These are phyloP conservation scores for Monotropa hypopitys DNA, from an alignment of 179 eudicot genomes.

Conservation along the genomic window DNA sequence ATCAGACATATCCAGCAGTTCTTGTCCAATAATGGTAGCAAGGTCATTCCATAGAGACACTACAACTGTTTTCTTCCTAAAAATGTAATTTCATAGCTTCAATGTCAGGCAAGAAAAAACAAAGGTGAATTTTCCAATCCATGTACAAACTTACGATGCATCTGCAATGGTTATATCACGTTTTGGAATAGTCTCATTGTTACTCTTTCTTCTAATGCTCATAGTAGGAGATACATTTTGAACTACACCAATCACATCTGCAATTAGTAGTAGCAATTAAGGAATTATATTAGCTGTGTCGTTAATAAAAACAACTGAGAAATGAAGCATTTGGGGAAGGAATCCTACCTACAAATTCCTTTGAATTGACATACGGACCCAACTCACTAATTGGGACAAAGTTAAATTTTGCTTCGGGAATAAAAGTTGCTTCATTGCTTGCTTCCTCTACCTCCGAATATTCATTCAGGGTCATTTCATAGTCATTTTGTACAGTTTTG, in stretches of 20 bases:
- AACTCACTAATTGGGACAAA: conserved; percentile 85
- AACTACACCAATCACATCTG: conserved; percentile 94
- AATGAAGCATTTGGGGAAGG: not conserved
- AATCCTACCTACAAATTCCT: conserved; percentile 62
- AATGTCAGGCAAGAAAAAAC: not conserved
- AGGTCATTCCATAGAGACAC: conserved; percentile 88
- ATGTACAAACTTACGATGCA: conserved; percentile 47
- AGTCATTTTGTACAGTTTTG: conserved; percentile 79
- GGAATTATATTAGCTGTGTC: not conserved
- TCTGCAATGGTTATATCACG: conserved; percentile 92
- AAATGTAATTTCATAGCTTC: not conserved
- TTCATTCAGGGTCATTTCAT: conserved; percentile 89
- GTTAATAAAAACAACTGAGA: not conserved
- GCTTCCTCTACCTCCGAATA: conserved; percentile 74
- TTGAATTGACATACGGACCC: conserved; percentile 77
- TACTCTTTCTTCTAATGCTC: conserved; percentile 70
- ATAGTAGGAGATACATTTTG: conserved; percentile 71
- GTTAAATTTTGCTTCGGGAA: conserved; percentile 72
- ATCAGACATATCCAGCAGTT: conserved; percentile 76
- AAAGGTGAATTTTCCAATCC: not conserved
- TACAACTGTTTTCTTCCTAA: conserved; percentile 93
- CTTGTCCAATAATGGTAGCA: conserved; percentile 79
- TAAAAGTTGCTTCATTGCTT: conserved; percentile 43
- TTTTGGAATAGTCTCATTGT: conserved; percentile 72
- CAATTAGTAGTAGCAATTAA: conserved; percentile 11